phyloP scores from a whole-genome alignment of 345 rosid species.

The Gossypium bickii region DNA sequence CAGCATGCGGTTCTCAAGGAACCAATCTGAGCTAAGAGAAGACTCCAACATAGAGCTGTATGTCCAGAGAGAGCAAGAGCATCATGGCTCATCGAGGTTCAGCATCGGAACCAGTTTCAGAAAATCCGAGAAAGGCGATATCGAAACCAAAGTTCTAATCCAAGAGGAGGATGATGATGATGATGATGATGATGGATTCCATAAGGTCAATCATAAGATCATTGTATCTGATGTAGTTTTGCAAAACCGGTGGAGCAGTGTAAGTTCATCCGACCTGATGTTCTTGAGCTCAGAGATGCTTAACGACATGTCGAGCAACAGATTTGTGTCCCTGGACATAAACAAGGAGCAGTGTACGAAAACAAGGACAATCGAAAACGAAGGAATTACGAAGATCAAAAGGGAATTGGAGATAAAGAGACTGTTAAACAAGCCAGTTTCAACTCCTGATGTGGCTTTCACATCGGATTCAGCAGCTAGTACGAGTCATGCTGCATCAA shows the following conservation, averaged over 20 bases:
- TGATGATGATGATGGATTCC: slow-evolving; percentile 23
- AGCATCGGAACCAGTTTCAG: slow-evolving; percentile 72
- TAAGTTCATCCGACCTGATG: slow-evolving; percentile 77
- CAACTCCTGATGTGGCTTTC: too few relatives aligned
- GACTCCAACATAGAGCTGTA: slow-evolving; percentile 59
- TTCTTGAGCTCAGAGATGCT: slow-evolving; percentile 72
- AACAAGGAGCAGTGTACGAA: not conserved
- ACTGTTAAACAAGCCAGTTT: slow-evolving; percentile 16
- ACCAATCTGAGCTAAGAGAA: slow-evolving; percentile 38
- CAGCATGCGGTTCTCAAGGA: slow-evolving; percentile 50
- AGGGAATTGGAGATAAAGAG: slow-evolving; percentile 68
- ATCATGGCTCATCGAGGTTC: slow-evolving; percentile 59
- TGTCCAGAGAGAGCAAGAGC: slow-evolving; percentile 59
- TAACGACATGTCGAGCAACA: slow-evolving; percentile 42
- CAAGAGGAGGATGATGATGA: slow-evolving; percentile 15
- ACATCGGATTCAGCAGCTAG: not conserved
- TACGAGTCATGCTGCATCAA: slow-evolving; percentile 22
- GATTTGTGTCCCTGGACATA: slow-evolving; percentile 36
- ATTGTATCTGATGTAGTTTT: slow-evolving; percentile 57
- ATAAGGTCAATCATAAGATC: slow-evolving; percentile 65
- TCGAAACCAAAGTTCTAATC: slow-evolving; percentile 23
- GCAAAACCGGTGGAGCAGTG: slow-evolving; percentile 83
- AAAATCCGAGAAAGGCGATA: slow-evolving; percentile 31
- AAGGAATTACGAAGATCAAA: slow-evolving; percentile 36
- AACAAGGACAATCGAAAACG: slow-evolving; percentile 23